Conservation (phyloP, 768 basidiomycete species). For the Termitomyces sp. region DNA sequence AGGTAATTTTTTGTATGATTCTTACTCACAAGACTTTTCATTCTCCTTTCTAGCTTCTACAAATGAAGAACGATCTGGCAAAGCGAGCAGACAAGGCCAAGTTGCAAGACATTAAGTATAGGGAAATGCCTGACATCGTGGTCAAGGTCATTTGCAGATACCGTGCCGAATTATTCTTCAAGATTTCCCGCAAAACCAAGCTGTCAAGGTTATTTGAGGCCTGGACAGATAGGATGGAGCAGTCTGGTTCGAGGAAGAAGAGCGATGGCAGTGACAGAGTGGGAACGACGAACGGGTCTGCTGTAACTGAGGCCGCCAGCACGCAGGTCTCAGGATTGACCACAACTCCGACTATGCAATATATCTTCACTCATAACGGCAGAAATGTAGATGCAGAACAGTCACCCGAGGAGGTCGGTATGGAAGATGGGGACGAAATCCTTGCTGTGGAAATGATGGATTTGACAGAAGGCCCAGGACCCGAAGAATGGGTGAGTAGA, state of each 20-base stretch:
- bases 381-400: constrained; percentile 73
- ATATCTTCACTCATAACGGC: constrained; percentile 82
- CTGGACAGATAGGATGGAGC: constrained; percentile 88
- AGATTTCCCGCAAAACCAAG: constrained; percentile 87
- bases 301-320: constrained; percentile 45
- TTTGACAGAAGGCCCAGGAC: constrained; percentile 61
- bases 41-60: constrained; percentile 44
- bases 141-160: constrained; percentile 87
- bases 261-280: constrained; percentile 21
- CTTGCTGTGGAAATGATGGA: constrained; percentile 89
- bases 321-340: constrained; percentile 35
- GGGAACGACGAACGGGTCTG: constrained; percentile 39
- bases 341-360: constrained; percentile 53
- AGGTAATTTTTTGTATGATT: constrained; percentile 36
- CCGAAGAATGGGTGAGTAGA: constrained; percentile 56
- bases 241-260: constrained; percentile 39
- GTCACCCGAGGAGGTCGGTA: constrained; percentile 80
- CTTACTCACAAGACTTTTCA: constrained; percentile 8
- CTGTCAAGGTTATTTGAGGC: constrained; percentile 77
- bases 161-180: constrained; percentile 88
- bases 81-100: constrained; percentile 77
- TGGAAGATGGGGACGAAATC: constrained; percentile 88
- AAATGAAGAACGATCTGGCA: constrained; percentile 79
- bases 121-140: constrained; percentile 85
- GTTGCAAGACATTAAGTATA: constrained; percentile 73